These are phyloP conservation scores for Dentiscutata heterogama DNA, from an alignment of 371 early-diverging fungal species.

Conservation along the genomic window DNA sequence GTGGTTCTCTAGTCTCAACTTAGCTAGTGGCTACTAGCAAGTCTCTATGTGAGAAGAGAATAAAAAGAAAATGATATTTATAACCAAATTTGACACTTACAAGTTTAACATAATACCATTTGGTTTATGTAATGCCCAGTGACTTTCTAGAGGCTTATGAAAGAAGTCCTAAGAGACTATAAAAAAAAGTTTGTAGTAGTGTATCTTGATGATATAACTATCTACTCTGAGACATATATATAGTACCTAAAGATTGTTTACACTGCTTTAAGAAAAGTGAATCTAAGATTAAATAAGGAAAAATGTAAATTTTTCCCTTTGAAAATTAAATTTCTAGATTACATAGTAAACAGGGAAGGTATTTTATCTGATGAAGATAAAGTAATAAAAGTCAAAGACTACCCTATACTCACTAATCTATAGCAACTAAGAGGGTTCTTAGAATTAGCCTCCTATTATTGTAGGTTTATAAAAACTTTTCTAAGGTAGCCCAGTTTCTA, in stretches of 20 bases:
- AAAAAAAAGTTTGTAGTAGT: constrained; percentile 47
- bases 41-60: constrained; percentile 49
- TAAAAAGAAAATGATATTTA: too few relatives aligned
- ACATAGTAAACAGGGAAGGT: too few relatives aligned
- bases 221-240: not conserved
- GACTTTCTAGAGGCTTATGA: constrained; percentile 55
- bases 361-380: too few relatives aligned
- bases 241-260: constrained; percentile 32
- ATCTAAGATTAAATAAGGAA: not conserved
- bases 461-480: too few relatives aligned
- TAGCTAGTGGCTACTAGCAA: constrained; percentile 54
- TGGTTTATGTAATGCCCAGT: too few relatives aligned
- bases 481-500: too few relatives aligned
- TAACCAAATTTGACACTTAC: too few relatives aligned
- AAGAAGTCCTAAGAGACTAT: constrained; percentile 49
- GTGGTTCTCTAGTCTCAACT: constrained; percentile 56
- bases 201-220: constrained; percentile 50
- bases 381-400: too few relatives aligned
- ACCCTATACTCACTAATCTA: too few relatives aligned
- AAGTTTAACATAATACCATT: too few relatives aligned
- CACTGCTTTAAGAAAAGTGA: not conserved
- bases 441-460: too few relatives aligned
- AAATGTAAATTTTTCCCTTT: not conserved
- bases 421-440: too few relatives aligned
- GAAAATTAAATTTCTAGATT: constrained; percentile 56